phyloP scores from a whole-genome alignment of 495 filamentous ascomycete genomes.

The Acidomyces sp. region DNA sequence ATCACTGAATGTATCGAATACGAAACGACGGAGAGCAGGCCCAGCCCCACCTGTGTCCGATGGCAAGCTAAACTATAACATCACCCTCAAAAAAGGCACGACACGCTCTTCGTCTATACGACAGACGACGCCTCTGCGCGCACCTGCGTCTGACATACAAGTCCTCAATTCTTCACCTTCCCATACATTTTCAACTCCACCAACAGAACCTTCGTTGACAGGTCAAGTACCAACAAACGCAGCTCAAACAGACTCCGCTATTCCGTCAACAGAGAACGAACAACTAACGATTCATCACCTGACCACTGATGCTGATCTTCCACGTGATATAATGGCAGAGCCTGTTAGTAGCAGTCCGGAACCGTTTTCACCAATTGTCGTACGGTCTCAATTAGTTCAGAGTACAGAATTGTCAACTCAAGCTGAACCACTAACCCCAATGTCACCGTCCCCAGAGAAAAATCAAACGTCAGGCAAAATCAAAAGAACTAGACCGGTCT shows the following conservation, averaged over 20 bases:
- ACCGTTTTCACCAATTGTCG: no score
- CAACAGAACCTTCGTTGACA: constrained; percentile 3
- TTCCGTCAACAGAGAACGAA: constrained; percentile 17
- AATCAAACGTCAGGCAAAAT: constrained; percentile 20
- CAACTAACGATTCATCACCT: constrained; percentile 25
- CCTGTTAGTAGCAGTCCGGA: constrained; percentile 17
- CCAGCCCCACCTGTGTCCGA: no score
- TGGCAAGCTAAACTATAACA: no score
- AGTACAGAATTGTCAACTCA: no score
- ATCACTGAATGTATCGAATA: no score
- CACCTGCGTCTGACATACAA: constrained; percentile 8
- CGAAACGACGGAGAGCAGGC: no score
- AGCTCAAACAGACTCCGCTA: constrained; percentile 5
- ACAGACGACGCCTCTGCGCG: neutral
- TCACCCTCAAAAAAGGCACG: no score
- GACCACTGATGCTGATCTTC: constrained; percentile 34
- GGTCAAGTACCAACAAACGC: no score
- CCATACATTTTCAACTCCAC: constrained; percentile 10
- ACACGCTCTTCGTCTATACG: no score
- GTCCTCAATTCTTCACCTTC: constrained; percentile 16
- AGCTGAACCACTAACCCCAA: no score
- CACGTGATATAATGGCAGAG: constrained; percentile 15
- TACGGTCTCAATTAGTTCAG: no score
- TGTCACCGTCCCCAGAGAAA: constrained; percentile 17
- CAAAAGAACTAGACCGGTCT: constrained; percentile 22